These are phyloP conservation scores for Flueggea neowawraea DNA, from an alignment of 441 rosid species.

Conservation along the genomic window DNA sequence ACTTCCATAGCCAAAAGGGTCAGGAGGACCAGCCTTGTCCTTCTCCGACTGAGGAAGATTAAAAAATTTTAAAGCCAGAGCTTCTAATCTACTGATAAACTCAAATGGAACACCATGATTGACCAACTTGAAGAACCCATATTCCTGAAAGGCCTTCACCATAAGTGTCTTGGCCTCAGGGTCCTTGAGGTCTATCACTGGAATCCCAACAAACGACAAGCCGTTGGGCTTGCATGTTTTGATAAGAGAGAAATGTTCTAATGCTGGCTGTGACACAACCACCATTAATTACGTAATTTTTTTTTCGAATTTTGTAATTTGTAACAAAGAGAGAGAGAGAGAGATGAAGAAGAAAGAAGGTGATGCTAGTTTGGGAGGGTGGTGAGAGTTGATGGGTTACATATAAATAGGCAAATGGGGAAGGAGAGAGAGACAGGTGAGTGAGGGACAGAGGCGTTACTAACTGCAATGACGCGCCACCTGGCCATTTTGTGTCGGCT, in stretches of 20 bases:
- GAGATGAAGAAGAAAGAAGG: not conserved
- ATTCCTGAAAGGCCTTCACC: conserved; percentile 60
- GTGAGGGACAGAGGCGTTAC: conserved; percentile 27
- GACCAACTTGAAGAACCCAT: conserved; percentile 79
- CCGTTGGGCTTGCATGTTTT: conserved; percentile 50
- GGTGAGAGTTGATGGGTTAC: conserved; percentile 5
- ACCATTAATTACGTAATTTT: conserved; percentile 41
- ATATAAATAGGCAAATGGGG: conserved; percentile 20
- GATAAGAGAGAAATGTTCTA: conserved; percentile 47
- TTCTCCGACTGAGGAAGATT: conserved; percentile 61
- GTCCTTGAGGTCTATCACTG: conserved; percentile 48
- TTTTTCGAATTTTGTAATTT: no score
- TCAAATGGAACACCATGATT: conserved; percentile 68
- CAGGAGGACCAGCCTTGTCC: conserved; percentile 72
- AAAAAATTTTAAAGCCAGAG: conserved; percentile 55
- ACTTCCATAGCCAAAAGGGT: conserved; percentile 82
- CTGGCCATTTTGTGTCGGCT: conserved; percentile 26
- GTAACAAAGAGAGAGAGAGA: not conserved
- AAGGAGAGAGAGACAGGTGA: conserved; percentile 10
- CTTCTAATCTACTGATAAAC: conserved; percentile 45
- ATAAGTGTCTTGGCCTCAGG: conserved; percentile 49
- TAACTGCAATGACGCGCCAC: conserved; percentile 29
- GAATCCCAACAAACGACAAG: conserved; percentile 33
- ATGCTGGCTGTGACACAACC: conserved; percentile 50
- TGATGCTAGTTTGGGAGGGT: not conserved